Conservation (phyloP, 306 rosid species). For the Clitoria ternatea region DNA sequence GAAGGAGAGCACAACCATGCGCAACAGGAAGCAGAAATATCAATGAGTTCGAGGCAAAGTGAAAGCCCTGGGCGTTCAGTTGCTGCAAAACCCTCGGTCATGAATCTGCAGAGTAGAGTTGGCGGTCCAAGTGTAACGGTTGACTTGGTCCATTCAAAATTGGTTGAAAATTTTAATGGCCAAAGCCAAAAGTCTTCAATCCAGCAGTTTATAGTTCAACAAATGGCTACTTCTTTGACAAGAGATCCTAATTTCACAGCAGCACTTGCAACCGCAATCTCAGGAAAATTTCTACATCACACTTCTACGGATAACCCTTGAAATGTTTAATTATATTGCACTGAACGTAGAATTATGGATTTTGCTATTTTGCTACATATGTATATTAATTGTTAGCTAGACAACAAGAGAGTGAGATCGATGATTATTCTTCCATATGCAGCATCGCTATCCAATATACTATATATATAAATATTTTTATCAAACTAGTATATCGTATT, state of each 20-base stretch:
- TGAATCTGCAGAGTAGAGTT: neutral
- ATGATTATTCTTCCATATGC: too few species aligned
- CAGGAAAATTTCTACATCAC: constrained; percentile 37
- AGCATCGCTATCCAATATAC: too few species aligned
- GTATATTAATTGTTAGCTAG: too few species aligned
- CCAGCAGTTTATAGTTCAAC: constrained; percentile 52
- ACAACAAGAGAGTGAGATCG: neutral
- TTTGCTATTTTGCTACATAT: neutral
- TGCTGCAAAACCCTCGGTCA: neutral
- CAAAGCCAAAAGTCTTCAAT: constrained; percentile 26
- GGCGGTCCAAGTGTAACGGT: constrained; percentile 18
- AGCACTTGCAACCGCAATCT: constrained; percentile 68
- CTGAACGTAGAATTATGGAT: neutral
- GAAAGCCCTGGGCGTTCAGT: neutral
- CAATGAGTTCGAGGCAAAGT: constrained; percentile 27
- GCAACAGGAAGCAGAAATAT: constrained; percentile 26
- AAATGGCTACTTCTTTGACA: constrained; percentile 84
- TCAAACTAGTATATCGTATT: too few species aligned
- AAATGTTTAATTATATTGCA: neutral
- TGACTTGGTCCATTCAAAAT: constrained; percentile 31
- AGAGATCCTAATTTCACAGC: constrained; percentile 68
- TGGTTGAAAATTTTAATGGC: neutral
- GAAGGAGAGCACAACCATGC: constrained; percentile 90
- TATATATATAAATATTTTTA: too few species aligned
- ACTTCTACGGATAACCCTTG: neutral